These are phyloP conservation scores for Endocarpon pusillum DNA, from an alignment of 495 filamentous ascomycete species.

Conservation along the genomic window DNA sequence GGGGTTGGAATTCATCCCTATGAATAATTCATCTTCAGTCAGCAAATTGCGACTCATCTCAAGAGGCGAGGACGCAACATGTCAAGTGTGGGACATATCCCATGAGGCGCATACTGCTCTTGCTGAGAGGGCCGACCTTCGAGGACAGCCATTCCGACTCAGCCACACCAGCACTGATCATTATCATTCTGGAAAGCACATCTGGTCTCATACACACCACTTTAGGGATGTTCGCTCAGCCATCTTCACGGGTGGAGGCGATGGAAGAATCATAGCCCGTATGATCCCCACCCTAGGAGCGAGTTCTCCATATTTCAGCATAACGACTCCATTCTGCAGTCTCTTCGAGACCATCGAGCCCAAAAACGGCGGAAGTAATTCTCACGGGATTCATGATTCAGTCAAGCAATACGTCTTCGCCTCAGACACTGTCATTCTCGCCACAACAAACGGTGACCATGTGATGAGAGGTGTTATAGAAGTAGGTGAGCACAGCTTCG, in stretches of 20 bases:
- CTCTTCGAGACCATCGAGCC: too few relatives aligned
- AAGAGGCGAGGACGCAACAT: slow-evolving; percentile 62
- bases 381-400: too few relatives aligned
- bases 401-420: not conserved
- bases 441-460: not conserved
- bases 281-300: slow-evolving; percentile 5
- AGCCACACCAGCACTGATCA: too few relatives aligned
- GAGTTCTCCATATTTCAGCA: slow-evolving; percentile 12
- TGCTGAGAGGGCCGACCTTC: too few relatives aligned
- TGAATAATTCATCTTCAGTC: slow-evolving; percentile 6
- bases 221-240: too few relatives aligned
- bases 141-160: too few relatives aligned
- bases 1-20: slow-evolving; percentile 49
- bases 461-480: not conserved
- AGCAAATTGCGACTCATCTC: slow-evolving; percentile 41
- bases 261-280: slow-evolving; percentile 40
- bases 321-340: too few relatives aligned
- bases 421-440: not conserved
- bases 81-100: slow-evolving; percentile 56
- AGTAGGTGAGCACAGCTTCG: too few relatives aligned
- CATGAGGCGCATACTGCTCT: too few relatives aligned
- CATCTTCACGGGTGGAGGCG: slow-evolving; percentile 73
- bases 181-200: slow-evolving; percentile 71
- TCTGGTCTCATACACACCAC: too few relatives aligned
- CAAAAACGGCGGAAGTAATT: too few relatives aligned